Evolutionary conservation across 129 eudicot genomes (phyloP).

Genomic region (Silybum marianum): DNA sequence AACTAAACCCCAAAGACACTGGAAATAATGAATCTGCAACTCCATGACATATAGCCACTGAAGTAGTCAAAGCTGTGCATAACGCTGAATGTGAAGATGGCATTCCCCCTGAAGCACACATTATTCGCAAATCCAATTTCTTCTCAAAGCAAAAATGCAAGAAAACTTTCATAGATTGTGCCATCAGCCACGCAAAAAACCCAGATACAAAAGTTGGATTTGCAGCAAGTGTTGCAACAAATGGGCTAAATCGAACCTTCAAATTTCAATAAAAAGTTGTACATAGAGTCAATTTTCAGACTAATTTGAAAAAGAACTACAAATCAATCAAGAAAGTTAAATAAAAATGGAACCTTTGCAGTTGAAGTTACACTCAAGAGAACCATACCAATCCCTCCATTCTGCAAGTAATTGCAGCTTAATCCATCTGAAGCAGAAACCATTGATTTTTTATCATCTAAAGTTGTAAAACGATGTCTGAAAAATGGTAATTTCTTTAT

Average conservation of each 20-base stretch:
- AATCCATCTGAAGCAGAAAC: constrained; percentile 15
- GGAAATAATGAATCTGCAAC: constrained; percentile 94
- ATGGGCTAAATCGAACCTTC: constrained; percentile 70
- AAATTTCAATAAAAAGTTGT: background rate
- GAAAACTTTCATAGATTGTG: constrained; percentile 72
- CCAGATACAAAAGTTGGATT: constrained; percentile 84
- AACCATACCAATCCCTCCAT: constrained; percentile 75
- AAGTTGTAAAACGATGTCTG: constrained; percentile 33
- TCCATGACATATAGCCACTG: constrained; percentile 91
- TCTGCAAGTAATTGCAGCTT: constrained; percentile 32
- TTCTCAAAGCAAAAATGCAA: constrained; percentile 78
- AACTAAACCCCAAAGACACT: constrained; percentile 79
- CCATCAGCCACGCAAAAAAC: constrained; percentile 68
- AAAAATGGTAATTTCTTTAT: constrained; percentile 41
- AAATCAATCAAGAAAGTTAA: background rate
- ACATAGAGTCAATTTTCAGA: background rate
- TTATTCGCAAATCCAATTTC: constrained; percentile 72
- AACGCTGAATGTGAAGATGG: constrained; percentile 94
- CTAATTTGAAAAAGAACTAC: too few relatives aligned
- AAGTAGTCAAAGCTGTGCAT: constrained; percentile 83
- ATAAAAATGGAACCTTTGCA: constrained; percentile 56
- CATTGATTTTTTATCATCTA: constrained; percentile 40
- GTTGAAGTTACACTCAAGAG: constrained; percentile 67
- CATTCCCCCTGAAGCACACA: constrained; percentile 94
- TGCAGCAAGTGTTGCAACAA: constrained; percentile 77